These are phyloP conservation scores for Trichaptum fuscoviolaceum DNA, from an alignment of 768 basidiomycete genomes.

Conservation along the genomic window DNA sequence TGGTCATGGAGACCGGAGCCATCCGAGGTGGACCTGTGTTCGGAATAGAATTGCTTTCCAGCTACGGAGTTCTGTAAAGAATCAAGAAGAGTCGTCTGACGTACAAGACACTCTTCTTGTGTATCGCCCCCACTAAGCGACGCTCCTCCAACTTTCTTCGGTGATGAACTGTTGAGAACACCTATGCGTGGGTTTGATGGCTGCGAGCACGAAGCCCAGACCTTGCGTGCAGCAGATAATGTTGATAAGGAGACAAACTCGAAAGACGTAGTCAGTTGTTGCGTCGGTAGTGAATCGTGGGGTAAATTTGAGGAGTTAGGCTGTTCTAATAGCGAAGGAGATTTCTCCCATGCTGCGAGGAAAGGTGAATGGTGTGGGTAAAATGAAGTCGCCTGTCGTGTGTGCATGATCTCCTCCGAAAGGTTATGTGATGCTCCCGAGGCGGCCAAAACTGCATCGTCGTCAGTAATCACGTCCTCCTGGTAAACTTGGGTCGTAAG, in stretches of 20 bases:
- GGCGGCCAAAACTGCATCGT: conserved; percentile 3
- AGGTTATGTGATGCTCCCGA: conserved; percentile 26
- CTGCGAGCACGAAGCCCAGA: conserved; percentile 20
- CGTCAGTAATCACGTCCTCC: background rate
- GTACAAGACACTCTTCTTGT: conserved; percentile 39
- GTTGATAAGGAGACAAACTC: conserved; percentile 27
- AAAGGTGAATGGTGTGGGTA: conserved; percentile 33
- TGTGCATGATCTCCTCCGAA: conserved; percentile 29
- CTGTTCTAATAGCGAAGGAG: conserved; percentile 9
- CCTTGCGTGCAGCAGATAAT: conserved; percentile 26
- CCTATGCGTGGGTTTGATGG: conserved; percentile 24
- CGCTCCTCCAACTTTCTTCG: conserved; percentile 41
- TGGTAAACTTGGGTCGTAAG: background rate
- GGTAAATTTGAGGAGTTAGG: background rate
- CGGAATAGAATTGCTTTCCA: conserved; percentile 35
- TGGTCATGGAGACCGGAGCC: conserved; percentile 41
- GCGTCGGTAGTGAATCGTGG: background rate
- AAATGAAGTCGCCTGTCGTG: conserved; percentile 33
- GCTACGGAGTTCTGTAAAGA: conserved; percentile 27
- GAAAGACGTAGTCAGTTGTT: conserved; percentile 18
- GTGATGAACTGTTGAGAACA: conserved; percentile 38
- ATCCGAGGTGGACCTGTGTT: conserved; percentile 30
- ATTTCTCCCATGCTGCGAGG: conserved; percentile 28
- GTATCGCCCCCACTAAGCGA: conserved; percentile 40
- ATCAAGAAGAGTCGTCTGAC: conserved; percentile 35